Percentiles rank a stretch among this genome's conserved stretches.
Evolutionary conservation across 305 asterid species (phyloP).

Genomic region (Salvia sclarea): DNA sequence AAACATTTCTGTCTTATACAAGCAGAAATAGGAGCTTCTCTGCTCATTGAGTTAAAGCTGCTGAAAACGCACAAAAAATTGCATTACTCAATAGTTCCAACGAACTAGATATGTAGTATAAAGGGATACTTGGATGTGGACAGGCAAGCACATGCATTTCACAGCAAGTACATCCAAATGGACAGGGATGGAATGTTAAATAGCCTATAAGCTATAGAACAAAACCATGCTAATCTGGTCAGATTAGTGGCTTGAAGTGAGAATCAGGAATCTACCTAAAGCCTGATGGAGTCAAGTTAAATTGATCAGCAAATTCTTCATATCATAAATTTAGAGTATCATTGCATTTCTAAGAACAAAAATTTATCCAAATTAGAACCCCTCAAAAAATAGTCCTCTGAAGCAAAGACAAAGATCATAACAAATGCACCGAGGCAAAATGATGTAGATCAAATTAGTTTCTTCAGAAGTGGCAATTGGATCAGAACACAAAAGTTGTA

Average conservation of each 20-base stretch:
- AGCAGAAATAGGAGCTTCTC: slow-evolving; percentile 15
- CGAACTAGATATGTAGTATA: neutral
- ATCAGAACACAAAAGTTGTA: neutral
- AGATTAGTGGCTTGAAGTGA: slow-evolving; percentile 19
- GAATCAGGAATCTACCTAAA: slow-evolving; percentile 10
- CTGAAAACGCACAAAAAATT: neutral
- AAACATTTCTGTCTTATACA: neutral
- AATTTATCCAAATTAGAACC: slow-evolving; percentile 2
- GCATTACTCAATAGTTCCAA: neutral
- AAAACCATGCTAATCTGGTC: slow-evolving; percentile 12
- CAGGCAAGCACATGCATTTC: neutral
- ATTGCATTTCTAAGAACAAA: slow-evolving; percentile 15
- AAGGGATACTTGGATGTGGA: neutral
- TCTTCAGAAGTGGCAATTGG: slow-evolving; percentile 8
- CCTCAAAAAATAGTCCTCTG: slow-evolving; percentile 17
- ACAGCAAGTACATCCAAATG: neutral
- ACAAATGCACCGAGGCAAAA: neutral
- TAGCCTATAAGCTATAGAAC: neutral
- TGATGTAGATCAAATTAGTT: slow-evolving; percentile 8
- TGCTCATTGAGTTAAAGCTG: neutral
- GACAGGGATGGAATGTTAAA: neutral
- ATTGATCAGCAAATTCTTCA: neutral
- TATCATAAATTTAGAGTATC: neutral
- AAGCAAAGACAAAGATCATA: neutral
- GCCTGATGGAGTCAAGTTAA: slow-evolving; percentile 2